phyloP scores from a whole-genome alignment of 768 basidiomycete species.

The Floccularia luteovirens region DNA sequence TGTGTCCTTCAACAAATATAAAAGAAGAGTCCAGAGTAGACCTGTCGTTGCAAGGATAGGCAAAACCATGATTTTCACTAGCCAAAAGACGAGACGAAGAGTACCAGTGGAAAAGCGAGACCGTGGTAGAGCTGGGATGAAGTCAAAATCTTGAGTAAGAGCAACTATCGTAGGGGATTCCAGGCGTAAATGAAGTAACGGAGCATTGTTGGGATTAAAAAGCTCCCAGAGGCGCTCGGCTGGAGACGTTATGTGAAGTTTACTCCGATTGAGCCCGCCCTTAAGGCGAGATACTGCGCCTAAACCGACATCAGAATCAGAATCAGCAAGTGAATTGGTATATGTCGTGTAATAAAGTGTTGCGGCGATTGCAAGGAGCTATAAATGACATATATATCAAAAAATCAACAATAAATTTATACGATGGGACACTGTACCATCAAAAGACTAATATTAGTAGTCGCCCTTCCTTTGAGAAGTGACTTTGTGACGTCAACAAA shows the following conservation, averaged over 20 bases:
- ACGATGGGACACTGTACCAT: constrained; percentile 41
- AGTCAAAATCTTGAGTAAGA: constrained; percentile 36
- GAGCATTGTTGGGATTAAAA: constrained; percentile 61
- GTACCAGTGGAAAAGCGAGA: constrained; percentile 40
- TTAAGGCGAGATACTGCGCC: constrained; percentile 25
- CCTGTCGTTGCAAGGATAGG: constrained; percentile 78
- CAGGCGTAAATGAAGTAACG: constrained; percentile 69
- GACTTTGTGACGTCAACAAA: constrained; percentile 31
- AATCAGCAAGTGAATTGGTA: constrained; percentile 24
- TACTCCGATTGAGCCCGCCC: constrained; percentile 12
- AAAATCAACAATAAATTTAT: constrained; percentile 7
- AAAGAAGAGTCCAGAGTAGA: constrained; percentile 65
- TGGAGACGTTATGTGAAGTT: constrained; percentile 30
- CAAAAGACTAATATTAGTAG: constrained; percentile 74
- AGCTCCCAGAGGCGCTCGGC: constrained; percentile 71
- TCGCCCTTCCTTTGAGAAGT: constrained; percentile 57
- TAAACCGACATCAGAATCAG: constrained; percentile 19
- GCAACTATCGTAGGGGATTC: constrained; percentile 76
- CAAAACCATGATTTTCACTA: constrained; percentile 74
- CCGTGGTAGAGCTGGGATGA: constrained; percentile 13
- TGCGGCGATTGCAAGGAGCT: constrained; percentile 75
- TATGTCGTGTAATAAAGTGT: constrained; percentile 71
- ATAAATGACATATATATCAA: constrained; percentile 4
- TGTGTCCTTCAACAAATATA: constrained; percentile 86
- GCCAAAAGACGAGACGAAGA: constrained; percentile 57